phyloP scores from a whole-genome alignment of 1,284 basidiomycete genomes.

The Uromyces viciae-fabae region DNA sequence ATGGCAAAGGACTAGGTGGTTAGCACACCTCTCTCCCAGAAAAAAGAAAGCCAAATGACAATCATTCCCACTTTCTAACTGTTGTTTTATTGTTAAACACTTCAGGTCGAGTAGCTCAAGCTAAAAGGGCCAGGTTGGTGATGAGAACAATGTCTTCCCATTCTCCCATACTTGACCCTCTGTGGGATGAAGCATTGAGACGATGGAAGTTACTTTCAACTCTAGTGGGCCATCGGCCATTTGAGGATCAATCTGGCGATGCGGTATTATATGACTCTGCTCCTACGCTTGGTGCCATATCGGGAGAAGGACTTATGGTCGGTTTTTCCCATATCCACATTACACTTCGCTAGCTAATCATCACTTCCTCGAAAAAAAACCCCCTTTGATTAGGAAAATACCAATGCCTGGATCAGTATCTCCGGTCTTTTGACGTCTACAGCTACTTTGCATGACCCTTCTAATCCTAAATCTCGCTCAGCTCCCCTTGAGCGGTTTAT shows the following conservation, averaged over 20 bases:
- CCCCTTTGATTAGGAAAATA: constrained; percentile 29
- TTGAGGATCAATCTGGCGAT: constrained; percentile 38
- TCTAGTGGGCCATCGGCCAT: constrained; percentile 41
- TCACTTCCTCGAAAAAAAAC: neutral
- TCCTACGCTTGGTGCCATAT: constrained; percentile 14
- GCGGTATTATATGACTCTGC: constrained; percentile 5
- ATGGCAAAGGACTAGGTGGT: constrained; percentile 44
- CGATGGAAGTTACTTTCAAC: constrained; percentile 35
- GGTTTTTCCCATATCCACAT: neutral
- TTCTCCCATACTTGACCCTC: constrained; percentile 26
- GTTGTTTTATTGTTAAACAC: neutral
- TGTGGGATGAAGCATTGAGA: constrained; percentile 43
- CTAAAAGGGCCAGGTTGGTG: constrained; percentile 41
- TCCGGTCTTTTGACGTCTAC: constrained; percentile 40
- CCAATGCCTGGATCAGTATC: constrained; percentile 45
- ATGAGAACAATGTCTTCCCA: constrained; percentile 32
- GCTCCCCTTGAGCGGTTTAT: constrained; percentile 24
- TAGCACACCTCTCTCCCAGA: neutral
- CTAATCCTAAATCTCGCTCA: neutral
- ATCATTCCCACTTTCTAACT: neutral
- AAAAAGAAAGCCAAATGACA: neutral
- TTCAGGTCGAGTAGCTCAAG: constrained; percentile 40
- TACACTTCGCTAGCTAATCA: neutral
- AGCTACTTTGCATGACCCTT: constrained; percentile 28
- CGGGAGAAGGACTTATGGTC: constrained; percentile 36